Percentiles rank a stretch among this genome's conserved stretches.
Evolutionary conservation across 2,329 filamentous ascomycete species (phyloP).

Genomic region (Alternaria sp.): DNA sequence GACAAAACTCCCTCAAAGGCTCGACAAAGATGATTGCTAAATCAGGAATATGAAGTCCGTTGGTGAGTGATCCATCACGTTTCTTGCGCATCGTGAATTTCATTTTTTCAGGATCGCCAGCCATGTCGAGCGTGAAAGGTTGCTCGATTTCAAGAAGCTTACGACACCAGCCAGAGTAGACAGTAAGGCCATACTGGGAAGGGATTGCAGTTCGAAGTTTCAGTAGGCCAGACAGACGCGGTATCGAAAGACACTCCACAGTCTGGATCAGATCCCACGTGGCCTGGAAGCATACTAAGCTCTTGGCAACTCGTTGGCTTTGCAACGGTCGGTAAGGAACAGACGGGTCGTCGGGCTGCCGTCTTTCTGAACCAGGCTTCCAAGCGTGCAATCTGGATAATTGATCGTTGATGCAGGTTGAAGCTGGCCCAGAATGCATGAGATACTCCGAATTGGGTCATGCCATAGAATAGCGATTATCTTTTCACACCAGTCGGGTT

Average conservation of each 20-base stretch:
- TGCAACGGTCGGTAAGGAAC: neutral
- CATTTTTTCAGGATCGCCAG: neutral
- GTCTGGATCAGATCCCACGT: neutral
- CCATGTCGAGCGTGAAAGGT: neutral
- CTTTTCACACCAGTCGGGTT: neutral
- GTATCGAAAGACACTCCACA: neutral
- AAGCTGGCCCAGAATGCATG: neutral
- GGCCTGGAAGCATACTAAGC: neutral
- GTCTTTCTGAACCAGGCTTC: neutral
- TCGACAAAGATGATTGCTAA: neutral
- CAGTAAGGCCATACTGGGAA: neutral
- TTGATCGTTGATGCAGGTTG: neutral
- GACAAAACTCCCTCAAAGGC: neutral
- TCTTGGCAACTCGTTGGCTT: neutral
- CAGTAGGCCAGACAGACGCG: neutral
- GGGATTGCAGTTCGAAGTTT: neutral
- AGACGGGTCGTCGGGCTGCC: neutral
- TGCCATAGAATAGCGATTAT: neutral
- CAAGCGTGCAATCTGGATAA: neutral
- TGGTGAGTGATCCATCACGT: neutral
- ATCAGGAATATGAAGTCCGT: neutral
- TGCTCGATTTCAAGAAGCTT: neutral
- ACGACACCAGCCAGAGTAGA: neutral
- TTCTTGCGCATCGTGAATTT: neutral
- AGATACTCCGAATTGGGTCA: neutral